Base-by-base conservation (phyloP, 2,329 filamentous ascomycete genomes). In the Sclerotinia sclerotiorum region DNA sequence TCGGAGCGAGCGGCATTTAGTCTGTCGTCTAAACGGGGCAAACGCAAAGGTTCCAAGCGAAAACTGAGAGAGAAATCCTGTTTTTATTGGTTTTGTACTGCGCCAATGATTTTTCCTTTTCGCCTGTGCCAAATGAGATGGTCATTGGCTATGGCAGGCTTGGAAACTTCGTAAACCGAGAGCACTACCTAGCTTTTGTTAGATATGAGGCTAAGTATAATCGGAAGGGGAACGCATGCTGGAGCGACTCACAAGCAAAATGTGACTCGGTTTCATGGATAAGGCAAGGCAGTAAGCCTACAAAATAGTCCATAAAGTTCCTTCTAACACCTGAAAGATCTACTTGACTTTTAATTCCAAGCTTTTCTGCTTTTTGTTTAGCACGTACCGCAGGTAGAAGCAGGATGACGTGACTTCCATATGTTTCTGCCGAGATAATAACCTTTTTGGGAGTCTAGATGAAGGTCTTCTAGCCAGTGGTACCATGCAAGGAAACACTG, bases 331-430 rank as follows among this genome's bases (percentile, higher is more conserved):
- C 82, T 0, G 81, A 81, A 3, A 83, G 79, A 48, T 79, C 78
- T 4, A 85, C 70, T 2, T 83, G 72, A 0, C 78, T 74, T 21
- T 49, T 8, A 46, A 86, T 84, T 32, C 80, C 76, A 64, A 82
- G 79, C 24, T 77, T 75, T 6, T 79, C 69, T 3, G 87, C 79
- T 56, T 84, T 79, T 1, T 77, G 73, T 3, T 77, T 77, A 1
- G 81, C 79, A 0, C 84, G 83, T 46, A 86, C 79, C 11, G 84
- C 84, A 56, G 81, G 83, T 0, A 84, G 78, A 75, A 83, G 82
- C 1, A 86, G 80, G 6, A 86, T 78, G 69, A 84, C 81, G 0
- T 83, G 84, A 4, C 81, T 81, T 74, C 84, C 83, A 73, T 84
- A 83, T 3, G 80, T 77, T 21, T 84, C 84, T 1, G 81, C 83